phyloP scores from a whole-genome alignment of 2,329 filamentous ascomycete genomes.

The Colletotrichum camelliae region DNA sequence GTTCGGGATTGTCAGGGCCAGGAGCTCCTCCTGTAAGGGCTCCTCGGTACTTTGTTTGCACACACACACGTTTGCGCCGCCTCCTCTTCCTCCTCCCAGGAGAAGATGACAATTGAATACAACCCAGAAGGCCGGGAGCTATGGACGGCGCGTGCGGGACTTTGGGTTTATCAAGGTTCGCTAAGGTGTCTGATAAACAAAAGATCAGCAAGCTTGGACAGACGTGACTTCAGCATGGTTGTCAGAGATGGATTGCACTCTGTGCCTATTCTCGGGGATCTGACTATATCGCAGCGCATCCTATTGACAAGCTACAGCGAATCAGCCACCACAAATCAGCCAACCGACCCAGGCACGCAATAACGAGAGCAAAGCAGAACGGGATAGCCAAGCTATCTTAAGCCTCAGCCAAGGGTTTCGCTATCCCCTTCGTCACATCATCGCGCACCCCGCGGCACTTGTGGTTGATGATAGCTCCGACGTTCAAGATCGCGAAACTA shows the following conservation, averaged over 20 bases:
- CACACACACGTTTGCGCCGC: neutral
- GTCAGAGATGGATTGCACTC: slow-evolving; percentile 8
- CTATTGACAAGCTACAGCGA: neutral
- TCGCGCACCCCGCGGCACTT: neutral
- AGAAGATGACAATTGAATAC: neutral
- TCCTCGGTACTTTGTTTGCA: neutral
- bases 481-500: neutral
- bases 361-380: neutral
- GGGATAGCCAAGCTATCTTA: neutral
- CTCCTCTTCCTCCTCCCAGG: neutral
- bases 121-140: neutral
- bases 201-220: neutral
- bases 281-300: neutral
- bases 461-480: neutral
- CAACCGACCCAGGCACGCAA: neutral
- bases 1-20: neutral
- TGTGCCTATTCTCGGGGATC: slow-evolving; percentile 6
- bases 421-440: neutral
- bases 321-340: neutral
- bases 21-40: neutral
- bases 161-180: neutral
- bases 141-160: neutral
- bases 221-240: neutral
- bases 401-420: neutral
- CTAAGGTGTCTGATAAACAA: slow-evolving; percentile 5